Base-by-base conservation (phyloP, 23 red algal species). In the Cyanidium caldarium region DNA sequence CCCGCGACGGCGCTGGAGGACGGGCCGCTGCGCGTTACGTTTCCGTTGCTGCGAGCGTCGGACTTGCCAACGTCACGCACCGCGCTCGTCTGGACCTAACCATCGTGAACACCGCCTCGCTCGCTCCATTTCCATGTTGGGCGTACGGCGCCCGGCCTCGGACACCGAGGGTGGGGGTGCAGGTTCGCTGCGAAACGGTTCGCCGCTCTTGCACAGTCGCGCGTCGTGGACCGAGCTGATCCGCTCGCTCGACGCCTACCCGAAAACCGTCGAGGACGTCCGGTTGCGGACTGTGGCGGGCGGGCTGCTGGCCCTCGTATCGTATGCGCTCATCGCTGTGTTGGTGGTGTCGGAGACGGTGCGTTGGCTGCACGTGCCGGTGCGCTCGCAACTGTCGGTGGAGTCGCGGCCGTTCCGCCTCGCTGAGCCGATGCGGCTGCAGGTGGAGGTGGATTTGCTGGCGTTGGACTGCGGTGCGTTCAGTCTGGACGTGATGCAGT, bases 251-350 rank as follows among this genome's bases (percentile, higher is more conserved):
- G 89, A 95, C 67, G 82, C 78, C 28, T 95, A 86, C 65, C 80
- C 89, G 31, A 95, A 95, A 67, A 86, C 85, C 17, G 66, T 78
- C 2, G 82, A 87, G 68, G 89, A 95, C 68, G 56, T 95, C 34
- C 65, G 76, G n/a, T 68, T 82, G 7, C 84, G 77, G 57, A 83
- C 89, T 14, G 75, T 68, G 12, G 61, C 71, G 35, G 89, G 89
- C 15, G 89, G 89, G 15, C 40, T 80, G 33, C 39, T 87, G 43
- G 82, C 83, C 29, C 34, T 95, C 23, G 74, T 83, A 17, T 78
- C 79, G 14, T 75, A 83, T n/a, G 2, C 68, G 7, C 34, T 86
- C 68, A 95, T 86, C 0, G 37, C 39, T 14, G 38, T 87, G 3
- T 70, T 95, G 65, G 72, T 95, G 38, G 39, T 87, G 21, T 72